These are phyloP conservation scores for Fusarium burgessii DNA, from an alignment of 2,329 filamentous ascomycete species.

Conservation along the genomic window DNA sequence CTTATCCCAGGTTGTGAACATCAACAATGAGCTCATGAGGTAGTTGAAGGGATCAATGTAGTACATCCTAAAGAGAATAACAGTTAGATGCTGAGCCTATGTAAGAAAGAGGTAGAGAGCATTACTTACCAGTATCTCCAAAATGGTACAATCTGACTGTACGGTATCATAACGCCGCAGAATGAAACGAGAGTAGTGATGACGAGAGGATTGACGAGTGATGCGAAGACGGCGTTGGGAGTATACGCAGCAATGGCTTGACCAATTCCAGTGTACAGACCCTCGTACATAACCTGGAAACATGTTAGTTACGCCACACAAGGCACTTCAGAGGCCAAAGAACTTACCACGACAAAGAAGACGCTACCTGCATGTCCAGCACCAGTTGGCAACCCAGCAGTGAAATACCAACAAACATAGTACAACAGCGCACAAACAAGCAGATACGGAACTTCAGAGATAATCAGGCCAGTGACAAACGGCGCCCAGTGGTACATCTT, in stretches of 20 bases:
- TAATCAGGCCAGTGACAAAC: slow-evolving; percentile 65
- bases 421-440: slow-evolving; percentile 60
- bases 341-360: slow-evolving; percentile 63
- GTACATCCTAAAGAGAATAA: slow-evolving; percentile 54
- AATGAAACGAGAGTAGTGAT: slow-evolving; percentile 73
- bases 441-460: slow-evolving; percentile 61
- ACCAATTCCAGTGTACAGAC: slow-evolving; percentile 70
- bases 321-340: not conserved
- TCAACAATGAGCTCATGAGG: slow-evolving; percentile 66
- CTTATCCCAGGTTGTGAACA: slow-evolving; percentile 62
- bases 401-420: slow-evolving; percentile 69
- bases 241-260: slow-evolving; percentile 72
- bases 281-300: slow-evolving; percentile 61
- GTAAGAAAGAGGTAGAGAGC: fast-evolving
- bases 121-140: slow-evolving; percentile 70
- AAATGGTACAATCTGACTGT: slow-evolving; percentile 70
- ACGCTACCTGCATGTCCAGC: slow-evolving; percentile 61
- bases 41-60: slow-evolving; percentile 72
- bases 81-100: not conserved
- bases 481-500: slow-evolving; percentile 71
- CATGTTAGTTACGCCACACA: not conserved
- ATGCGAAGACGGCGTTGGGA: slow-evolving; percentile 70
- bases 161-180: slow-evolving; percentile 80
- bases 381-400: slow-evolving; percentile 62
- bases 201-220: slow-evolving; percentile 67